Conservation (phyloP, 1,284 basidiomycete genomes). For the Rhodotorula glutinis region DNA sequence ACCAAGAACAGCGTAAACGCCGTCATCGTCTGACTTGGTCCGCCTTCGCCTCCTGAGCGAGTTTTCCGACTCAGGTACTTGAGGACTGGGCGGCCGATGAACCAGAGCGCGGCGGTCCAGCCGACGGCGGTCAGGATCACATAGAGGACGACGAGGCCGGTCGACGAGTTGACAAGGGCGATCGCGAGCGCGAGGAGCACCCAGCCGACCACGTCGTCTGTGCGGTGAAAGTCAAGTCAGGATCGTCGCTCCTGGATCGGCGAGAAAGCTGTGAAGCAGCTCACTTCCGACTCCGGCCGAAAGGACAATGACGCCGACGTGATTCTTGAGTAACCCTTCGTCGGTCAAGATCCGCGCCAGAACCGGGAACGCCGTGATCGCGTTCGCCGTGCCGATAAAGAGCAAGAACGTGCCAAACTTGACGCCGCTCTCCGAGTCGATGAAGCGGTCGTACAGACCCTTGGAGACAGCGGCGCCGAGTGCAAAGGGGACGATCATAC, state of each 20-base stretch:
- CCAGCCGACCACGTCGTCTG: slow-evolving; percentile 53
- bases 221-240: neutral
- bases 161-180: slow-evolving; percentile 79
- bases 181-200: slow-evolving; percentile 72
- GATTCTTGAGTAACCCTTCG: slow-evolving; percentile 75
- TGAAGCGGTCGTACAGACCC: slow-evolving; percentile 76
- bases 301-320: slow-evolving; percentile 87
- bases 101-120: slow-evolving; percentile 74
- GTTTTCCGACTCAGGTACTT: slow-evolving; percentile 63
- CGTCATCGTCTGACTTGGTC: slow-evolving; percentile 74
- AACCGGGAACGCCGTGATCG: slow-evolving; percentile 55
- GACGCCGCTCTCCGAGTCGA: slow-evolving; percentile 57
- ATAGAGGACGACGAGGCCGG: slow-evolving; percentile 66
- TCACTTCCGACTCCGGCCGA: slow-evolving; percentile 76
- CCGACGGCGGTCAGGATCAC: slow-evolving; percentile 76
- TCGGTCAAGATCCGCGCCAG: slow-evolving; percentile 81
- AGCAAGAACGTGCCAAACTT: slow-evolving; percentile 85
- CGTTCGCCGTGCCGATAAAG: slow-evolving; percentile 70
- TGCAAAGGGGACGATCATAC: slow-evolving; percentile 75
- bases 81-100: slow-evolving; percentile 59
- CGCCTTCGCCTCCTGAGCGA: slow-evolving; percentile 66
- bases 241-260: neutral
- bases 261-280: slow-evolving; percentile 60
- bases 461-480: slow-evolving; percentile 77
- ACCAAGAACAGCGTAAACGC: slow-evolving; percentile 70